Evolutionary conservation across 345 rosid species (phyloP).

Genomic region (Diplotaxis tenuifolia): DNA sequence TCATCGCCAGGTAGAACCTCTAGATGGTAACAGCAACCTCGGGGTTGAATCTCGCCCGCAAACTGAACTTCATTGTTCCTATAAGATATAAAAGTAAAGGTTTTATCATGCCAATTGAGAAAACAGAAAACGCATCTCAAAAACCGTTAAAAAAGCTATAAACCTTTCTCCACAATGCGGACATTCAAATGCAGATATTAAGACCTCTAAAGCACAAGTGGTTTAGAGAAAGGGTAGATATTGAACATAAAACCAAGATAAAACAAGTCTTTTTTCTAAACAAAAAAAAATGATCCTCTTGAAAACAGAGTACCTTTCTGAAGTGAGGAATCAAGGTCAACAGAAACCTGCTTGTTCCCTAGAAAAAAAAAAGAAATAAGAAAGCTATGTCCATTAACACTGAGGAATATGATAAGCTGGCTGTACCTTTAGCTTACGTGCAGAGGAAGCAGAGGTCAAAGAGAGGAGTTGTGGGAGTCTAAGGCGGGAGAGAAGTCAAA

Average conservation of each 20-base stretch:
- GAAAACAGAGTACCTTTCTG: slow-evolving; percentile 56
- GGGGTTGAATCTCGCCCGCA: slow-evolving; percentile 87
- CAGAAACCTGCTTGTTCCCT: slow-evolving; percentile 75
- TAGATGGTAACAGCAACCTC: slow-evolving; percentile 65
- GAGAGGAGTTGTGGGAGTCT: too few species aligned
- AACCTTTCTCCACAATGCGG: slow-evolving; percentile 93
- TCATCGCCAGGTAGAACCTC: slow-evolving; percentile 59
- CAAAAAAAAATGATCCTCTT: neutral
- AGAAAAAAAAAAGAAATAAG: slow-evolving; percentile 18
- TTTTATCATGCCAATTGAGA: neutral
- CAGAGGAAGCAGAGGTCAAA: too few species aligned
- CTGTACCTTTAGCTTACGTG: too few species aligned
- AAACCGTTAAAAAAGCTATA: slow-evolving; percentile 6
- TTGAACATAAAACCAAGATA: neutral
- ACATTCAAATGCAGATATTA: slow-evolving; percentile 90
- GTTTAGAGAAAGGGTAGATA: neutral
- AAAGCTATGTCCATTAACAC: neutral
- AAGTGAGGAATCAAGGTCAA: slow-evolving; percentile 85
- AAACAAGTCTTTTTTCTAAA: neutral
- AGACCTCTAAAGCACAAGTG: slow-evolving; percentile 49
- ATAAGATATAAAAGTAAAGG: neutral
- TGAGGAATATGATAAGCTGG: too few species aligned
- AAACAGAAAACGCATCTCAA: neutral
- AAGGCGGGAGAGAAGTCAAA: too few species aligned
- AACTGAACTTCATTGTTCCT: slow-evolving; percentile 97